Percentiles rank a stretch among this genome's conserved stretches.
phyloP scores from a whole-genome alignment of 176 grass and related monocot species.

The Carex scoparia region DNA sequence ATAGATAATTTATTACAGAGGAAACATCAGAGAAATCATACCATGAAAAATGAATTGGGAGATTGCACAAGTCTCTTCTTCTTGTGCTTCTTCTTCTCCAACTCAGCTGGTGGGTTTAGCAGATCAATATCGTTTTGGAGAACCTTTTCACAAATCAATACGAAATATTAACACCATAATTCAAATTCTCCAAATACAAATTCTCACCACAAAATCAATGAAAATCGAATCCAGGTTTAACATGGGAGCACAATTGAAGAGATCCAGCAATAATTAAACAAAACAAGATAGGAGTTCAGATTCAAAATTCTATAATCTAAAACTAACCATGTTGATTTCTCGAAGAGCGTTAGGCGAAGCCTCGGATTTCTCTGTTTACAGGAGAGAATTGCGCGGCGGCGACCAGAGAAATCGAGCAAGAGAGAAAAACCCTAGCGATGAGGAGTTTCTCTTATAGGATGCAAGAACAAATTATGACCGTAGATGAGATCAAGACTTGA shows the following conservation, averaged over 20 bases:
- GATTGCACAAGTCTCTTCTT: slow-evolving; percentile 90
- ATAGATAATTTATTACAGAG: neutral
- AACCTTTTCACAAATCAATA: slow-evolving; percentile 34
- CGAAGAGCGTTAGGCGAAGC: neutral
- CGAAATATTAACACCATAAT: neutral
- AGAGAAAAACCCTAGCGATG: slow-evolving; percentile 4
- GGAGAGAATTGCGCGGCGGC: neutral
- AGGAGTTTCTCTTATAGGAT: neutral
- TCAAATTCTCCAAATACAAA: neutral
- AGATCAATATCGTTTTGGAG: slow-evolving; percentile 87
- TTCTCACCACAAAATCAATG: neutral
- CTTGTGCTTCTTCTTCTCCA: slow-evolving; percentile 90
- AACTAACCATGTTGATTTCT: slow-evolving; percentile 20
- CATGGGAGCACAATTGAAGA: neutral
- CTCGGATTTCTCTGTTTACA: slow-evolving; percentile 6
- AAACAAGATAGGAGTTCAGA: neutral
- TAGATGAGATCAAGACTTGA: neutral
- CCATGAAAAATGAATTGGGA: slow-evolving; percentile 87
- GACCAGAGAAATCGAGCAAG: slow-evolving; percentile 7
- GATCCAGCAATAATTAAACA: neutral
- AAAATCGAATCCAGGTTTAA: neutral
- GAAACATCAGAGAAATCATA: neutral
- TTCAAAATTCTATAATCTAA: neutral
- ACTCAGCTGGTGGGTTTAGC: slow-evolving; percentile 68
- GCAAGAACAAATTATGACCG: neutral